Evolutionary conservation across 2,329 filamentous ascomycete genomes (phyloP).

Genomic region (Elsinoe arachidis): DNA sequence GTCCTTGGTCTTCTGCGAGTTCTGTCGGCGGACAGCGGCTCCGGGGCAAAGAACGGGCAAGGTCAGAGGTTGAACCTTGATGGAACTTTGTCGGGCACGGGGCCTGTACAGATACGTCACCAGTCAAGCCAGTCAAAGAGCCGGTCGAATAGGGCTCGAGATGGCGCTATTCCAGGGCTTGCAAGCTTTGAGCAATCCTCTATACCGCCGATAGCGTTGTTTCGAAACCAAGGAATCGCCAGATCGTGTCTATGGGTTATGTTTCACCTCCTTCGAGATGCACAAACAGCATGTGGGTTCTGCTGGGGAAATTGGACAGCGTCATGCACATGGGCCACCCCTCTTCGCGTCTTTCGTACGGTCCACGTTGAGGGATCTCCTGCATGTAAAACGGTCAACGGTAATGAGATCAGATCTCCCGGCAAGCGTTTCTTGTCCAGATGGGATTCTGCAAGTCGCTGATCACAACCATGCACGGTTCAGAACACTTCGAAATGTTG

Average conservation of each 20-base stretch:
- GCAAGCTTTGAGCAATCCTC: not conserved
- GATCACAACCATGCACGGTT: not conserved
- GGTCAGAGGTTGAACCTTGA: not conserved
- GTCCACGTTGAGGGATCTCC: not conserved
- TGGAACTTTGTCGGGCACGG: not conserved
- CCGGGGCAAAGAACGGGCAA: not conserved
- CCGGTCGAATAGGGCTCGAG: not conserved
- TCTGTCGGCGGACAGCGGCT: not conserved
- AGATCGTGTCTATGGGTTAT: not conserved
- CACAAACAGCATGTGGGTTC: not conserved
- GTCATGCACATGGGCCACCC: not conserved
- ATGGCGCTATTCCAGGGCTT: not conserved
- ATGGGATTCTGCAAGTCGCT: not conserved
- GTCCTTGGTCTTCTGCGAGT: not conserved
- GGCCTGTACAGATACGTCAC: not conserved
- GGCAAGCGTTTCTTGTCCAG: not conserved
- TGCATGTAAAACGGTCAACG: constrained; percentile 5
- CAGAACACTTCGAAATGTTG: not conserved
- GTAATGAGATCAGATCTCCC: not conserved
- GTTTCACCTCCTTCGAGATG: not conserved
- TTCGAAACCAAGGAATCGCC: not conserved
- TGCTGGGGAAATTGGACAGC: not conserved
- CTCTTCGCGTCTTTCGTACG: not conserved
- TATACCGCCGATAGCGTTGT: not conserved
- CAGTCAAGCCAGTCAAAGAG: not conserved